phyloP scores from a whole-genome alignment of 306 rosid genomes.

The Inga laurina region DNA sequence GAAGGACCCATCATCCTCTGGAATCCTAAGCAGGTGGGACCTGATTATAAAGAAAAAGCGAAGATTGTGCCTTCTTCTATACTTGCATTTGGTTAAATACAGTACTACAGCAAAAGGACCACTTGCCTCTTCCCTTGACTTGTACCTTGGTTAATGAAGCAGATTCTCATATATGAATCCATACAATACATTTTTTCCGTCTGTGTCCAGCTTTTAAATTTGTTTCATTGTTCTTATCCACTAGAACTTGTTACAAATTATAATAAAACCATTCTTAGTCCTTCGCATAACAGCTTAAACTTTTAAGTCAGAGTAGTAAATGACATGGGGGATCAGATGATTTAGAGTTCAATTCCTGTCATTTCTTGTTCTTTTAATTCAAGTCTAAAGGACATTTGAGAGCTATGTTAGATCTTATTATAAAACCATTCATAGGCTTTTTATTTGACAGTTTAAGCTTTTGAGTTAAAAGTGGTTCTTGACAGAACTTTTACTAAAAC shows the following conservation, averaged over 20 bases:
- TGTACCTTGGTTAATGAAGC: constrained; percentile 37
- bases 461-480: not conserved
- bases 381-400: not conserved
- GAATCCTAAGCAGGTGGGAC: constrained; percentile 43
- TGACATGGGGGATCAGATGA: not conserved
- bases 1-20: constrained; percentile 31
- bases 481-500: constrained; percentile 1
- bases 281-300: not conserved
- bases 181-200: constrained; percentile 11
- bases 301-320: not conserved
- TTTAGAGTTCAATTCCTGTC: not conserved
- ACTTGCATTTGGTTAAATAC: constrained; percentile 40
- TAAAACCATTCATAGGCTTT: not conserved
- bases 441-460: not conserved
- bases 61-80: constrained; percentile 46
- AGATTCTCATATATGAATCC: constrained; percentile 37
- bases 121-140: constrained; percentile 46
- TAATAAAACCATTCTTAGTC: not conserved
- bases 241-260: not conserved
- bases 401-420: not conserved
- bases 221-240: constrained; percentile 32
- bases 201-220: constrained; percentile 22
- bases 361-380: not conserved
- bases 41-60: constrained; percentile 31
- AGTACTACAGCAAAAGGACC: constrained; percentile 38